Percentiles rank a stretch among this genome's conserved stretches.
Conservation (phyloP, 345 rosid genomes). For the Acer yangbiense region DNA sequence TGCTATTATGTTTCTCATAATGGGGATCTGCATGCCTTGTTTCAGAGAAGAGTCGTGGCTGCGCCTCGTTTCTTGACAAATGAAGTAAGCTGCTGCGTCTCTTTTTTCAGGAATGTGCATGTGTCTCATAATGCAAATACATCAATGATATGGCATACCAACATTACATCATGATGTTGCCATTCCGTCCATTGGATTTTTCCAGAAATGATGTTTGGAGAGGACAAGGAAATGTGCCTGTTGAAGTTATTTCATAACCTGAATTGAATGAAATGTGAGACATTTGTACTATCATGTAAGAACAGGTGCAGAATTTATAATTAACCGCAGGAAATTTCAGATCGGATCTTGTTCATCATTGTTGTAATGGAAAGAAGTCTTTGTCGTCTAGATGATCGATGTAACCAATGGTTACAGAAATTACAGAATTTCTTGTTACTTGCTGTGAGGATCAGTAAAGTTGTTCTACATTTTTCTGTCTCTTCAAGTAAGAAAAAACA, state of each 20-base stretch:
- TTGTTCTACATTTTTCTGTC: background rate
- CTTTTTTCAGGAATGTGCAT: background rate
- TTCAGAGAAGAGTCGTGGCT: background rate
- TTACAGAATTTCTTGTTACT: background rate
- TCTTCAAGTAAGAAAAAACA: background rate
- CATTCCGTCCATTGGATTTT: background rate
- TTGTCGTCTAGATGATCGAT: background rate
- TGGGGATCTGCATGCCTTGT: background rate
- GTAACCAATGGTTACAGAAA: background rate
- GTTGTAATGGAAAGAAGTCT: background rate
- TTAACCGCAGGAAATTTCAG: background rate
- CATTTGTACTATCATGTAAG: background rate
- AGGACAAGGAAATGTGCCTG: background rate
- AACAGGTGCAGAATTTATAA: background rate
- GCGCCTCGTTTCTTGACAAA: background rate
- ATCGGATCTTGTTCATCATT: background rate
- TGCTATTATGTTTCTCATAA: background rate
- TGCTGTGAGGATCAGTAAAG: background rate
- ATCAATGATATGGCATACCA: background rate
- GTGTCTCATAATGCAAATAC: background rate
- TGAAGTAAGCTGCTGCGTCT: background rate
- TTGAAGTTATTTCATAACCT: background rate
- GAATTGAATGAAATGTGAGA: background rate
- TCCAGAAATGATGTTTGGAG: background rate
- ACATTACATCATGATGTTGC: background rate